These are phyloP conservation scores for Chlamydomonas incerta DNA, from an alignment of 139 green algal species.

Conservation along the genomic window DNA sequence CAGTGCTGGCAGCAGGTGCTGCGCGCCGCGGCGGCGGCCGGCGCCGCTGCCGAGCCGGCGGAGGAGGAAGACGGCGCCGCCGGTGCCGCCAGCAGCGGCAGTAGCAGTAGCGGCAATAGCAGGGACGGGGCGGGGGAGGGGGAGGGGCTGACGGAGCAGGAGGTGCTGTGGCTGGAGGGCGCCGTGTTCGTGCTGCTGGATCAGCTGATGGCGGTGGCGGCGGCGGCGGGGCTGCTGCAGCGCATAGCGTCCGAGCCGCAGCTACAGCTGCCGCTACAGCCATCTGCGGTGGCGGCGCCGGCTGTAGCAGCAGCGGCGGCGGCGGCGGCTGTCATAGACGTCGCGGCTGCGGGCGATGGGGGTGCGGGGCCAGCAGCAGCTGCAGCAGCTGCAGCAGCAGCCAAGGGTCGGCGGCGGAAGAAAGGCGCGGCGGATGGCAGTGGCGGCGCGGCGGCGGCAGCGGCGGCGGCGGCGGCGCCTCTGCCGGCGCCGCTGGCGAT, in stretches of 20 bases:
- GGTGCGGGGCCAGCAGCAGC: no score
- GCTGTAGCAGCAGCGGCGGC: no score
- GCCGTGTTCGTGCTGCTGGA: conserved; percentile 24
- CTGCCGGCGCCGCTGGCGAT: conserved; percentile 1
- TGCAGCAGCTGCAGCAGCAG: no score
- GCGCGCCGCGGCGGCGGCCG: background rate
- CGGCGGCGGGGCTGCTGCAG: background rate
- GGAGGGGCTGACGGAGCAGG: background rate
- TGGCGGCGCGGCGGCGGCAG: background rate
- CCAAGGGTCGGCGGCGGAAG: background rate
- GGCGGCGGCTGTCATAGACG: no score
- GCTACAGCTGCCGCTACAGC: background rate
- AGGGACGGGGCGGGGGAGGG: background rate
- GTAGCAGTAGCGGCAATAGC: background rate
- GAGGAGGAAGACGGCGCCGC: background rate
- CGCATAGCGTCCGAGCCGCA: background rate
- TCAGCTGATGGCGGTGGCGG: background rate
- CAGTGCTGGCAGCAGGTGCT: conserved; percentile 5
- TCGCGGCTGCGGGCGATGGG: no score
- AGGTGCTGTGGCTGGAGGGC: conserved; percentile 35
- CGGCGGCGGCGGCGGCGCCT: background rate
- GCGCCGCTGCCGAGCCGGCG: background rate
- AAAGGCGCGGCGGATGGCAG: background rate
- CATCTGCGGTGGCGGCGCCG: no score
- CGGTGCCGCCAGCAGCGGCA: no score